Conservation (phyloP, 225 moss, liverwort and hornwort species). For the Physcomitrellopsis africana region DNA sequence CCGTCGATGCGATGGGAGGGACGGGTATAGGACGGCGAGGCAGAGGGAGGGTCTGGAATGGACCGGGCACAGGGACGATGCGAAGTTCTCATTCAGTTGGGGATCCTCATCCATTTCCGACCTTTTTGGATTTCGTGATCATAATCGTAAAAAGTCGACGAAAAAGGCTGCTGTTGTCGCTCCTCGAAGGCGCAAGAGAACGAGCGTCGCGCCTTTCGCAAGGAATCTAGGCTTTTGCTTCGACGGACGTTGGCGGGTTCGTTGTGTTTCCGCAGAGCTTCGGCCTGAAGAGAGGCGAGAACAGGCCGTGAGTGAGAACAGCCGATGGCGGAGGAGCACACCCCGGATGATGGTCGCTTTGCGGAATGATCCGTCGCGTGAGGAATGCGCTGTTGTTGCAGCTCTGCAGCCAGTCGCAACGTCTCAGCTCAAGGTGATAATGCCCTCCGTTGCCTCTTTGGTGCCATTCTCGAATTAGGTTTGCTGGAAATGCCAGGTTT, state of each 20-base stretch:
- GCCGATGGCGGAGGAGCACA: conserved; percentile 24
- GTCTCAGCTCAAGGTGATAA: conserved; percentile 21
- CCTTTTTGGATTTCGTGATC: conserved; percentile 23
- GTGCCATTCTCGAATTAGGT: neutral
- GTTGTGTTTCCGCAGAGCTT: neutral
- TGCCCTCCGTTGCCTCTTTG: neutral
- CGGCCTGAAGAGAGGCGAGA: neutral
- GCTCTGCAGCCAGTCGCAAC: neutral
- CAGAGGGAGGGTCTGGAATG: neutral
- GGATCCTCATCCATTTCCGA: conserved; percentile 17
- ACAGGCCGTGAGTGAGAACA: no score
- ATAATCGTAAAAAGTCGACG: conserved; percentile 31
- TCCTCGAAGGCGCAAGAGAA: neutral
- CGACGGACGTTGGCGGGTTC: conserved; percentile 17
- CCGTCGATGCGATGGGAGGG: no score
- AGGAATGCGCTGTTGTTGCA: neutral
- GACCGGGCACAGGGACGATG: neutral
- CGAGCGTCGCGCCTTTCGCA: neutral
- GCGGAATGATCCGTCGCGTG: neutral
- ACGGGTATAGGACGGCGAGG: neutral
- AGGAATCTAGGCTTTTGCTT: conserved; percentile 27
- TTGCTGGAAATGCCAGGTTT: neutral
- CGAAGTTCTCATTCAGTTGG: neutral
- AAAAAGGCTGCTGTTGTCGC: conserved; percentile 28
- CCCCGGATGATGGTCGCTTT: neutral